A percentile compares a stretch with the other conserved stretches of the same genome.
These are phyloP conservation scores for Rauvolfia tetraphylla DNA, from an alignment of 257 asterid genomes.

Conservation along the genomic window DNA sequence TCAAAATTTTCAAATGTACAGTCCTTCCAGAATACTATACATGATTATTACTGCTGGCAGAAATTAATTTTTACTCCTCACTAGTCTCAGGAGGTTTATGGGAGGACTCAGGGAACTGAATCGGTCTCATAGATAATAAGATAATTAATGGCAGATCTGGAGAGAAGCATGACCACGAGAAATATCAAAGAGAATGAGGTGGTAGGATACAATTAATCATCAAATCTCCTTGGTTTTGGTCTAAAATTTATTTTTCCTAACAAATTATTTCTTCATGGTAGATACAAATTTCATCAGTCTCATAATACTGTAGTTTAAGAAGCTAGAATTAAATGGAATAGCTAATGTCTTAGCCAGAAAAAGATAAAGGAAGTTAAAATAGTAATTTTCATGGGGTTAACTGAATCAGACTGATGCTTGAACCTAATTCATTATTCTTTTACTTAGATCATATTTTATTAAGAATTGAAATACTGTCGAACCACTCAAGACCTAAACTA, in stretches of 20 bases:
- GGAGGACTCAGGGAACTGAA: neutral
- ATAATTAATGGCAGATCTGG: neutral
- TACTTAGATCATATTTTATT: too few species aligned
- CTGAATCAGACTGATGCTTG: too few species aligned
- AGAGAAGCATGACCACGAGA: neutral
- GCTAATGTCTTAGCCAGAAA: neutral
- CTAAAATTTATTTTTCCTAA: neutral
- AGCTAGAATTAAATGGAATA: neutral
- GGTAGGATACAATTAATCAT: neutral
- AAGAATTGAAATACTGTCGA: neutral
- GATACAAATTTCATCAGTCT: neutral
- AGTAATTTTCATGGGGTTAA: too few species aligned
- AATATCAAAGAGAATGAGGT: neutral
- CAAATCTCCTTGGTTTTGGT: neutral
- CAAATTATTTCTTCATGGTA: neutral
- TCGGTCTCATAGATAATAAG: neutral
- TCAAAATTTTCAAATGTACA: too few species aligned
- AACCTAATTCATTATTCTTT: too few species aligned
- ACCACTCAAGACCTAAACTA: neutral
- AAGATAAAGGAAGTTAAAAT: neutral
- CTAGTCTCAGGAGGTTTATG: neutral
- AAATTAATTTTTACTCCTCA: too few species aligned
- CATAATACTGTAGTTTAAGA: neutral
- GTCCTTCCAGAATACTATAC: neutral
- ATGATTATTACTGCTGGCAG: neutral